Evolutionary conservation across 352 stramenopile genomes (phyloP).

Genomic region (Chrysophaeum taylorii): DNA sequence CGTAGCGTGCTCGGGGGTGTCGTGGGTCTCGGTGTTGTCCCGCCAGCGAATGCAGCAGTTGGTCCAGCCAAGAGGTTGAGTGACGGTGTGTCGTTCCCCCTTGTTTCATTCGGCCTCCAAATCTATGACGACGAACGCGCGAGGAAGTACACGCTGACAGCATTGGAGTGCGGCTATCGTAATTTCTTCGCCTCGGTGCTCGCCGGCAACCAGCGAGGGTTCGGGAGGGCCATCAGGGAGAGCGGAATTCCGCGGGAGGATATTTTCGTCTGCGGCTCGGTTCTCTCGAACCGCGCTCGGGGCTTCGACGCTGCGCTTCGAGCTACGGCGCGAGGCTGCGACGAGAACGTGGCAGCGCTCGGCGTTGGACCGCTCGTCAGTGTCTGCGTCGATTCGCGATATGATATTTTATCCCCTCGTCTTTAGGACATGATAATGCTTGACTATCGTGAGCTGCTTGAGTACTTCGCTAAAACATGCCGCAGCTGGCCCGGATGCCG

Average conservation of each 20-base stretch:
- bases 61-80: background rate
- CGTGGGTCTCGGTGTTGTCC: too few species aligned
- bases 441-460: too few species aligned
- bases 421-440: conserved; percentile 55
- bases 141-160: conserved; percentile 42
- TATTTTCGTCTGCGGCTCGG: conserved; percentile 40
- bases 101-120: conserved; percentile 3
- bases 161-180: conserved; percentile 43
- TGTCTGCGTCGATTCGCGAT: too few species aligned
- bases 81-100: background rate
- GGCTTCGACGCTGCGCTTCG: conserved; percentile 36
- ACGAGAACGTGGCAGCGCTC: conserved; percentile 43
- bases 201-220: conserved; percentile 45
- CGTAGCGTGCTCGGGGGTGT: too few species aligned
- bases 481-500: conserved; percentile 40
- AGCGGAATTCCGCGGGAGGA: conserved; percentile 37
- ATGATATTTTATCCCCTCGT: too few species aligned
- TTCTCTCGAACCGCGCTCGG: conserved; percentile 43
- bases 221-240: conserved; percentile 40
- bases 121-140: conserved; percentile 44
- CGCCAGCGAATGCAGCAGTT: too few species aligned
- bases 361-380: conserved; percentile 43
- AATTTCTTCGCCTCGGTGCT: conserved; percentile 50
- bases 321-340: conserved; percentile 41
- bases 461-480: too few species aligned